Evolutionary conservation across 805 yeast genomes (phyloP).

Genomic region (Candida bentonensis): DNA sequence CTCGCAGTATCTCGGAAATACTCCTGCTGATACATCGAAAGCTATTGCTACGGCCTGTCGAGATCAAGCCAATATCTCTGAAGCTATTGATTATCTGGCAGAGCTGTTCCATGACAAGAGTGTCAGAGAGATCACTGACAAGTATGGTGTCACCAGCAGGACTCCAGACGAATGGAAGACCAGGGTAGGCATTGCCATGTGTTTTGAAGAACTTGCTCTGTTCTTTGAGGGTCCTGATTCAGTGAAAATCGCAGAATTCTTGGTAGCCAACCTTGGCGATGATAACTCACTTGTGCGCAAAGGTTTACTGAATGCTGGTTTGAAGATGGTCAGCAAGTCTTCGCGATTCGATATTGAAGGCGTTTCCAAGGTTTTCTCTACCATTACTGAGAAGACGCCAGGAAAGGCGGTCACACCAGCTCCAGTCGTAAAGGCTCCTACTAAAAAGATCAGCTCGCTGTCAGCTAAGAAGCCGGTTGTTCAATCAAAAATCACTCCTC

Average conservation of each 20-base stretch:
- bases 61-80: constrained; percentile 27
- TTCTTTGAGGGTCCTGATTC: constrained; percentile 51
- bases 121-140: constrained; percentile 33
- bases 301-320: constrained; percentile 83
- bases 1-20: constrained; percentile 30
- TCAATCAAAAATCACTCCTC: not conserved
- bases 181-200: constrained; percentile 47
- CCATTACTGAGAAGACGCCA: constrained; percentile 1
- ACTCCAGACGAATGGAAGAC: constrained; percentile 38
- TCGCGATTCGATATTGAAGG: constrained; percentile 47
- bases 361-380: constrained; percentile 53
- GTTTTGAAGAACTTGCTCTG: constrained; percentile 76
- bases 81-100: constrained; percentile 31
- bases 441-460: not conserved
- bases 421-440: constrained; percentile 5
- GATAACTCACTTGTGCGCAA: constrained; percentile 56
- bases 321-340: constrained; percentile 60
- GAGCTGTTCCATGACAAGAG: constrained; percentile 20
- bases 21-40: constrained; percentile 38
- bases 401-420: not conserved
- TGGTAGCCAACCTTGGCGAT: constrained; percentile 53
- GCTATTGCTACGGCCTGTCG: constrained; percentile 53
- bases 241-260: constrained; percentile 23
- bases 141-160: constrained; percentile 45
- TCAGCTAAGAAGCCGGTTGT: not conserved